Base-by-base conservation (phyloP, 2,329 filamentous ascomycete genomes). In the Beauveria rudraprayagi region DNA sequence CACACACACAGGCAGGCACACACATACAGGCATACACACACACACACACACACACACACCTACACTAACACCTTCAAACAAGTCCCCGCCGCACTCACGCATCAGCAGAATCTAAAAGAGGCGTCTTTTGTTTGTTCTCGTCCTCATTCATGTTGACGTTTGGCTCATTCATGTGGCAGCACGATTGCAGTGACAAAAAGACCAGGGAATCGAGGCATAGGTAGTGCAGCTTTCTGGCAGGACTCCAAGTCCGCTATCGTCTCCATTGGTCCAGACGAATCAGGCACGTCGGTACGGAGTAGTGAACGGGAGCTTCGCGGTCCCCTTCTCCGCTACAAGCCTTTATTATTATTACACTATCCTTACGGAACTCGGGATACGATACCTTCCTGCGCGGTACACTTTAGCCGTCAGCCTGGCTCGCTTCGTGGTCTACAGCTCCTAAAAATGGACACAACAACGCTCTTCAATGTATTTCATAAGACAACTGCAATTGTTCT, bases 1-100 rank as follows among this genome's bases (percentile, higher is more conserved):
- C 46, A 48, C 61, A 56, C 61, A 34, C 53, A 34, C 30, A 10
- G 10, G 9, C 28, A 28, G 26, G 6, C 4, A 10, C 9, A 10
- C 9, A 11, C 28, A 30, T 2, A 10, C 9, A 10, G 28, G 28
- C 30, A 11, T 48, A 52, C 48, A 43, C 56, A 60, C 19, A 28
- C 56, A 40, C 50, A 26, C 56, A 60, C 44, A 59, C 44, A 53
- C 56, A 63, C 28, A 30, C 41, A 46, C 41, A 47, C 17, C 9
- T 7, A 26, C 28, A 26, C 40, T 44, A 44, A 44, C 52, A 55
- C 37, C 14, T 8, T 47, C 44, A 48, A 26, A n/a, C 14, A 47
- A 47, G 5, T 50, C 28, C 28, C 55, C 30, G 30, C 55, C 56
- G 46, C 55, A 19, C 53, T 43, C 54, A 46, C 10, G 10, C 26